Evolutionary conservation across 179 eudicot genomes (phyloP).

Genomic region (Sideroxylon spinosum): DNA sequence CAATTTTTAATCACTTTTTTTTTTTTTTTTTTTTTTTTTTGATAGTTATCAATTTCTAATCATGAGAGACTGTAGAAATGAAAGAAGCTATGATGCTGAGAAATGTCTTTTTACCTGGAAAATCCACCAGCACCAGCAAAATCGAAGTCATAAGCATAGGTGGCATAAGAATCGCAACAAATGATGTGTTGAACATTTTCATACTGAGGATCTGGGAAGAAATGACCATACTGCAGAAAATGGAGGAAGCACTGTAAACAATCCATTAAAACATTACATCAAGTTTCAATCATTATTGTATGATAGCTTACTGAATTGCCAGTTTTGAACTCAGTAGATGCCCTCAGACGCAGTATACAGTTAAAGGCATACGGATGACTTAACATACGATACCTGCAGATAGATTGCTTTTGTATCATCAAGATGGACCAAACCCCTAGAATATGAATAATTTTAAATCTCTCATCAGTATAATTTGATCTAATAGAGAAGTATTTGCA

Average conservation of each 20-base stretch:
- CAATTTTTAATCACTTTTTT: not conserved
- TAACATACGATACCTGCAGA: constrained; percentile 85
- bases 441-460: not conserved
- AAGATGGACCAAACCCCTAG: not conserved
- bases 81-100: not conserved
- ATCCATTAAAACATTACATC: not conserved
- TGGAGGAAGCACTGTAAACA: constrained; percentile 5
- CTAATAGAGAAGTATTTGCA: not conserved
- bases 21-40: too few species aligned
- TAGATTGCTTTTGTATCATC: constrained; percentile 6
- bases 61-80: not conserved
- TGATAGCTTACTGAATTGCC: constrained; percentile 70
- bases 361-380: constrained; percentile 96
- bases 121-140: constrained; percentile 72
- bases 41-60: too few species aligned
- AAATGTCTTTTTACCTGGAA: constrained; percentile 52
- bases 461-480: not conserved
- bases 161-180: constrained; percentile 90
- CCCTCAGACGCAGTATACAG: constrained; percentile 76
- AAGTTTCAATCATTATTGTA: constrained; percentile 5
- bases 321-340: constrained; percentile 78
- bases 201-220: constrained; percentile 96
- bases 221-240: constrained; percentile 86
- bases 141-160: constrained; percentile 96
- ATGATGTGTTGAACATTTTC: constrained; percentile 94